Percentiles rank a stretch among this genome's conserved stretches.
phyloP scores from a whole-genome alignment of 106 monocot genomes.

The Apostasia ramifera region DNA sequence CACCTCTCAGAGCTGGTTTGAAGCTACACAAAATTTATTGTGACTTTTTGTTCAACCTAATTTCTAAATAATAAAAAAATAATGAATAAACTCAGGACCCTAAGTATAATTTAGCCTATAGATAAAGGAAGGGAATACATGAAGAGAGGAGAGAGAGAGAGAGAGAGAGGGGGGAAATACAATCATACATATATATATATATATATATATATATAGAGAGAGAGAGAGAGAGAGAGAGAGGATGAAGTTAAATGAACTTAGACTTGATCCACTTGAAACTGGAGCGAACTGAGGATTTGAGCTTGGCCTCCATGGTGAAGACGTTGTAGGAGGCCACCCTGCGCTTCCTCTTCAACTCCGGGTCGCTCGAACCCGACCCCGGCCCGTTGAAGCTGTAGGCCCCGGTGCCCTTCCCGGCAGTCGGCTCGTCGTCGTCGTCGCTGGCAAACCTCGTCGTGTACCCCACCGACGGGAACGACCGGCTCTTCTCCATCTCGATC shows the following conservation, averaged over 20 bases:
- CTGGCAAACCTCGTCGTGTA: slow-evolving; percentile 24
- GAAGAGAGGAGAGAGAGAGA: too few relatives aligned
- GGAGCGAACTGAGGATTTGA: slow-evolving; percentile 38
- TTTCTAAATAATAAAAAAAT: too few relatives aligned
- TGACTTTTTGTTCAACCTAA: too few relatives aligned
- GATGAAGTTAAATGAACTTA: slow-evolving; percentile 17
- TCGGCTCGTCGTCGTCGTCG: slow-evolving; percentile 11
- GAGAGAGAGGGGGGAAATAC: too few relatives aligned
- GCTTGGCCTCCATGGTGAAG: slow-evolving; percentile 36
- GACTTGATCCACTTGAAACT: slow-evolving; percentile 63
- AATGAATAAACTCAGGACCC: too few relatives aligned
- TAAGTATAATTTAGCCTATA: too few relatives aligned
- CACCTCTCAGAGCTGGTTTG: too few relatives aligned
- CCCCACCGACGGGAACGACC: slow-evolving; percentile 24
- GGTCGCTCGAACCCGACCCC: slow-evolving; percentile 13
- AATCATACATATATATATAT: too few relatives aligned
- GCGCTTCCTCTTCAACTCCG: slow-evolving; percentile 47
- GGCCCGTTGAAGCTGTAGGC: slow-evolving; percentile 69
- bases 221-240: too few relatives aligned
- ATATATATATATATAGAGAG: too few relatives aligned
- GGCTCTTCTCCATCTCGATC: slow-evolving; percentile 42
- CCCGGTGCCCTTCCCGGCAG: neutral
- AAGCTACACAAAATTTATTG: too few relatives aligned
- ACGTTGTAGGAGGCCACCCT: slow-evolving; percentile 47
- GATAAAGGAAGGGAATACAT: too few relatives aligned